Evolutionary conservation across 768 basidiomycete genomes (phyloP).

Genomic region (Mycena sanguinolenta): DNA sequence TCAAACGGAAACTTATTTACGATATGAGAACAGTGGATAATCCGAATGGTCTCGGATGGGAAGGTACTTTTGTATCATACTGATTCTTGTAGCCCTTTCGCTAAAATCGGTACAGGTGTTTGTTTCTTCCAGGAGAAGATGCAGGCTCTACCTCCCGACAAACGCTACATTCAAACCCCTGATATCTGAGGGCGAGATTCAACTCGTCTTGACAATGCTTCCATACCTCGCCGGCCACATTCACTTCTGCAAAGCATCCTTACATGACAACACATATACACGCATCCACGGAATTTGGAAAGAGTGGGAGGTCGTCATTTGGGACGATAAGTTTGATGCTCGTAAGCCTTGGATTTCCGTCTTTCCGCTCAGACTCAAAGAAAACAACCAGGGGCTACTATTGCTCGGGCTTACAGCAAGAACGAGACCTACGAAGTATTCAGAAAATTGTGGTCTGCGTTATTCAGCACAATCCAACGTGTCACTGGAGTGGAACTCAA

Average conservation of each 20-base stretch:
- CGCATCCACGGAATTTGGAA: constrained; percentile 36
- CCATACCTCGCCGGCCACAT: constrained; percentile 28
- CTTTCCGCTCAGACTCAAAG: background rate
- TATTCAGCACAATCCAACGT: constrained; percentile 35
- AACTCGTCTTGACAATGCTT: constrained; percentile 35
- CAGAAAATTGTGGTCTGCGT: constrained; percentile 29
- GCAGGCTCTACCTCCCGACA: constrained; percentile 13
- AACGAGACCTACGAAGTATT: constrained; percentile 36
- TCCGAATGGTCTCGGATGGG: constrained; percentile 23
- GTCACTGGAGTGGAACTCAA: constrained; percentile 36
- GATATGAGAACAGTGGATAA: constrained; percentile 7
- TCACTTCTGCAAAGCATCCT: constrained; percentile 20
- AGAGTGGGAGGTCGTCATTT: constrained; percentile 42
- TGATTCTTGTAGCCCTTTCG: background rate
- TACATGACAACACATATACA: constrained; percentile 39
- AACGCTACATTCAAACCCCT: constrained; percentile 30
- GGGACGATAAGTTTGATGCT: constrained; percentile 33
- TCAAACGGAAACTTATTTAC: constrained; percentile 26
- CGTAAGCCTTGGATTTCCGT: constrained; percentile 22
- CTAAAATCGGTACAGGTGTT: background rate
- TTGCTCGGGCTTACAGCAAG: constrained; percentile 36
- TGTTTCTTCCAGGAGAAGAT: constrained; percentile 15
- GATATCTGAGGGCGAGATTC: constrained; percentile 13
- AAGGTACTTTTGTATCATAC: constrained; percentile 6
- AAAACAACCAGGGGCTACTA: constrained; percentile 23